Base-by-base conservation (phyloP, 768 basidiomycete genomes). In the Lactarius hengduanensis region DNA sequence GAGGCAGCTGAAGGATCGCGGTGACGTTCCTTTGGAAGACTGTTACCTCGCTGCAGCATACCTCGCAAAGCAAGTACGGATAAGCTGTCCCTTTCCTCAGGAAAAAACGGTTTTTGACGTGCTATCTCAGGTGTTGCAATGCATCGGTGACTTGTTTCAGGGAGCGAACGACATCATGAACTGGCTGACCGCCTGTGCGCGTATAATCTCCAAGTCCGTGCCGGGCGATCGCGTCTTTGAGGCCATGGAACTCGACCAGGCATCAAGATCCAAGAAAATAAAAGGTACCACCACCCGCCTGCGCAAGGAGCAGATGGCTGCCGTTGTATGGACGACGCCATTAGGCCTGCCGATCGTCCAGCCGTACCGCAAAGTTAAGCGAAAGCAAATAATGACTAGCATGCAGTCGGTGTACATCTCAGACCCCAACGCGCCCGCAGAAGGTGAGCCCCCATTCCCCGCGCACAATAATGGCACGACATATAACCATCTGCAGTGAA, bases 281-380 rank as follows among this genome's bases (percentile, higher is more conserved):
- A 50, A 65, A 68, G 16, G 70, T 62, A 41, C 74, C 18, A 76
- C 76, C n/a, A 61, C 57, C 8, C 79, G 84, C 22, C 72, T 92
- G 68, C 83, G 82, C 73, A 91, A 90, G 77, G 94, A 96, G 74
- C 91, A 95, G 75, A 98, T 98, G 96, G 90, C 94, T 26, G 83
- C 88, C 8, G 94, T 99, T 5, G 88, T 96, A 34, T 99, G 97
- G 97, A 97, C 95, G 26, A 96, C 96, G 0, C 90, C 94, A 4
- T 80, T 99, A n/a, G 94, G 94, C 3, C 76, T 98, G 67, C 97
- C 96, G 0, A 92, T 99, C 71, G 93, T 96, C 0, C 97, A 99
- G 76, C 96, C 96, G 2, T 98, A 98, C 74, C 85, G 97, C 69
- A 93, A 94, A 79, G 76, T 80, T 1, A 86, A 86, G 71, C 82